Conservation (phyloP, 2,329 filamentous ascomycete genomes). For the Xylaria digitata region DNA sequence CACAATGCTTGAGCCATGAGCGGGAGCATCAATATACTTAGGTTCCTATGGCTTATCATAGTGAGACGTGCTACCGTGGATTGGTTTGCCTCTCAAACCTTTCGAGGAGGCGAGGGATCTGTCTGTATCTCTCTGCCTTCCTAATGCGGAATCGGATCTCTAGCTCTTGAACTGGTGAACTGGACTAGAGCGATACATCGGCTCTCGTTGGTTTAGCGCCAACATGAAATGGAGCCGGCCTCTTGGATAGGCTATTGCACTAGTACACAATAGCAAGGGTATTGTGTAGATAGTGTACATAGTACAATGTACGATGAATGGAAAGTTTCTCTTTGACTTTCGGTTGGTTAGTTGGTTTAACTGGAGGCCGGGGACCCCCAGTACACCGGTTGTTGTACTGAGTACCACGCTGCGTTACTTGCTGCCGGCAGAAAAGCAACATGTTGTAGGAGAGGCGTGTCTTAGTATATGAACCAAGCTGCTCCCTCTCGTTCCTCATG, state of each 20-base stretch:
- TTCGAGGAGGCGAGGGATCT: neutral
- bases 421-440: neutral
- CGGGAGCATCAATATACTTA: too few species aligned
- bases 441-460: conserved; percentile 1
- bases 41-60: too few species aligned
- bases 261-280: too few species aligned
- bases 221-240: conserved; percentile 26
- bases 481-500: conserved; percentile 19
- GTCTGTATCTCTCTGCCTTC: conserved; percentile 32
- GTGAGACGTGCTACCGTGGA: too few species aligned
- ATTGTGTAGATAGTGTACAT: too few species aligned
- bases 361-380: neutral
- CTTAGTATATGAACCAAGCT: conserved; percentile 34
- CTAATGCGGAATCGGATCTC: conserved; percentile 33
- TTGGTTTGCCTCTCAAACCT: conserved; percentile 10
- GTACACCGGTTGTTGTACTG: too few species aligned
- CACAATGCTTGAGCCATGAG: too few species aligned
- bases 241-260: conserved; percentile 30
- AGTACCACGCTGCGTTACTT: neutral
- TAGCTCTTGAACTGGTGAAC: conserved; percentile 21
- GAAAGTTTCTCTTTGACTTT: too few species aligned
- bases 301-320: too few species aligned
- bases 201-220: conserved; percentile 16
- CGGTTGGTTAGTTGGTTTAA: neutral
- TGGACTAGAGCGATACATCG: conserved; percentile 12